Conservation (phyloP, 202 grass and related monocot genomes). For the Musa balbisiana region DNA sequence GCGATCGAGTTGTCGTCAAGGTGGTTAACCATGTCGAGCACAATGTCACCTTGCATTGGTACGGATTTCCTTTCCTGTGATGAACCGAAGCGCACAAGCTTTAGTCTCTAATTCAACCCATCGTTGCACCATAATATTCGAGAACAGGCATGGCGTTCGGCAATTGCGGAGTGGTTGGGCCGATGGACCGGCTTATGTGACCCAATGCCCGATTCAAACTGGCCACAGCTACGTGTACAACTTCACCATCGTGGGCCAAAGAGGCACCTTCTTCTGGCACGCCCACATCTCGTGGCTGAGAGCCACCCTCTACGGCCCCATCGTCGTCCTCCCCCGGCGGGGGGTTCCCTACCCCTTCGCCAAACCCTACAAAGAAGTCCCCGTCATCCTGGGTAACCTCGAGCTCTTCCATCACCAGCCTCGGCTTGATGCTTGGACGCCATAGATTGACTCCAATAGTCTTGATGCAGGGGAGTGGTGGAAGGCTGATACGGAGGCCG, state of each 20-base stretch:
- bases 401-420: no score
- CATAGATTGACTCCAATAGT: background rate
- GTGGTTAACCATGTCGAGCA: background rate
- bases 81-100: no score
- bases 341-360: slow-evolving; percentile 1
- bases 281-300: slow-evolving; percentile 5
- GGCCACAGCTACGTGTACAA: slow-evolving; percentile 1
- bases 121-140: background rate
- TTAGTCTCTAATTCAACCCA: background rate
- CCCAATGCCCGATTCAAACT: slow-evolving; percentile 6
- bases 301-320: background rate
- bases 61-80: no score
- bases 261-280: slow-evolving; percentile 10
- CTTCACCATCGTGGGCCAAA: slow-evolving; percentile 3
- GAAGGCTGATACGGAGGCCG: slow-evolving; percentile 40
- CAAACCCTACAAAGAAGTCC: background rate
- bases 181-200: slow-evolving; percentile 8
- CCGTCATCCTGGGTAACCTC: slow-evolving; percentile 2
- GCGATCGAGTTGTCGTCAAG: background rate
- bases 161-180: background rate
- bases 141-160: background rate
- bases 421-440: no score
- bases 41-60: slow-evolving; percentile 11
- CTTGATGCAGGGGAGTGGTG: slow-evolving; percentile 54
- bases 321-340: slow-evolving; percentile 1